These are phyloP conservation scores for Schoenoplectus triqueter DNA, from an alignment of 202 grass and related monocot genomes.

Conservation along the genomic window DNA sequence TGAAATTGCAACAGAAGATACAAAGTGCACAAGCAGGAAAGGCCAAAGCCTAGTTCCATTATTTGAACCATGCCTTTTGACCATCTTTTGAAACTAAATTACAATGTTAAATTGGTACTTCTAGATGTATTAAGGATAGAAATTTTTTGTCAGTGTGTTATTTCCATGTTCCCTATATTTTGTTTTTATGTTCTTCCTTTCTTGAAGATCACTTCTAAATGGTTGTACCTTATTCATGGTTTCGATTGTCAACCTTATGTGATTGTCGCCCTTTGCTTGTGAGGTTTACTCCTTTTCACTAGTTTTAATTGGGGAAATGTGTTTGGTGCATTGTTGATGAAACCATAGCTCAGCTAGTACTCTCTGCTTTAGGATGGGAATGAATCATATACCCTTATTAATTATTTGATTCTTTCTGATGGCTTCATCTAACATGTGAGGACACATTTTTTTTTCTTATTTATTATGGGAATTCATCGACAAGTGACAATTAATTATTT, in stretches of 20 bases:
- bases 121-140: slow-evolving; percentile 16
- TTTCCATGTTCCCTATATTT: not conserved
- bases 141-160: slow-evolving; percentile 23
- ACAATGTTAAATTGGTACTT: slow-evolving; percentile 25
- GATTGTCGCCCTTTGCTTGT: not conserved
- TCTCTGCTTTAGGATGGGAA: too few relatives aligned
- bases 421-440: too few relatives aligned
- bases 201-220: not conserved
- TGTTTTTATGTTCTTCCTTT: not conserved
- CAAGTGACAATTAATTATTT: too few relatives aligned
- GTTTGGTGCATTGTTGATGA: too few relatives aligned
- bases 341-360: too few relatives aligned
- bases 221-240: not conserved
- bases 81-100: not conserved
- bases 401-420: too few relatives aligned
- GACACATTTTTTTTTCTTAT: too few relatives aligned
- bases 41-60: slow-evolving; percentile 55
- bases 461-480: too few relatives aligned
- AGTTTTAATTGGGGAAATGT: too few relatives aligned
- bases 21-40: slow-evolving; percentile 68
- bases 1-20: slow-evolving; percentile 93
- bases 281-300: not conserved
- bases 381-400: too few relatives aligned
- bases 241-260: not conserved
- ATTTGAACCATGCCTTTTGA: not conserved